phyloP scores from a whole-genome alignment of 129 eudicot species.

The Lactuca sativa region DNA sequence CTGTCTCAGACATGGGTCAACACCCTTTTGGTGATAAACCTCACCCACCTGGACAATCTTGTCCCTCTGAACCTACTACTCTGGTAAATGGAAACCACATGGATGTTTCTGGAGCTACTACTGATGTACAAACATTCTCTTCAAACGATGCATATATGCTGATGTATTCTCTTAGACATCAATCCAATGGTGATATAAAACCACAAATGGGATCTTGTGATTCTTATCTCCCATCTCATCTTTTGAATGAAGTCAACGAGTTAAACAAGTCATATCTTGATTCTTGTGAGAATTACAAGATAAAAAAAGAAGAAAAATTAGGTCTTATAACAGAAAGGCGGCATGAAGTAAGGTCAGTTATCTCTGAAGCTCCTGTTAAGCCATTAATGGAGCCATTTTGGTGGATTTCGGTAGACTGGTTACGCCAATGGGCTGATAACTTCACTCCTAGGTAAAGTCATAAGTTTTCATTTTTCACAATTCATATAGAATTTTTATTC shows the following conservation, averaged over 20 bases:
- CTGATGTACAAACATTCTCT: slow-evolving; percentile 54
- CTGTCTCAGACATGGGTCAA: slow-evolving; percentile 72
- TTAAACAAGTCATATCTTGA: slow-evolving; percentile 51
- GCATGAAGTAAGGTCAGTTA: slow-evolving; percentile 82
- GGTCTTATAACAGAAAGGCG: slow-evolving; percentile 63
- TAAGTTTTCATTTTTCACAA: not conserved
- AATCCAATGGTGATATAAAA: slow-evolving; percentile 35
- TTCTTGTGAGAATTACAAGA: slow-evolving; percentile 65
- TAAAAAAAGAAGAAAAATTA: slow-evolving; percentile 55
- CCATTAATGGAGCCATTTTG: slow-evolving; percentile 57
- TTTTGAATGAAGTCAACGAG: slow-evolving; percentile 53
- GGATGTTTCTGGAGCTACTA: slow-evolving; percentile 33
- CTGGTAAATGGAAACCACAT: slow-evolving; percentile 45
- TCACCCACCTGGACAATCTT: slow-evolving; percentile 34
- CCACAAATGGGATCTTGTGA: slow-evolving; percentile 27
- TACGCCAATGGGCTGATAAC: slow-evolving; percentile 91
- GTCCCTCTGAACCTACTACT: slow-evolving; percentile 31
- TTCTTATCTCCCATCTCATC: slow-evolving; percentile 69
- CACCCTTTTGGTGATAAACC: slow-evolving; percentile 86
- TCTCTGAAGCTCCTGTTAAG: slow-evolving; percentile 78
- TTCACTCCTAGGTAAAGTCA: slow-evolving; percentile 53
- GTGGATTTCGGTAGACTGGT: slow-evolving; percentile 95
- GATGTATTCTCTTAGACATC: slow-evolving; percentile 67
- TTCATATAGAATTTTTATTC: too few relatives aligned
- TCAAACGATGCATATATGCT: slow-evolving; percentile 97